phyloP scores from a whole-genome alignment of 2,329 filamentous ascomycete species.

The Conoideocrella luteorostrata region DNA sequence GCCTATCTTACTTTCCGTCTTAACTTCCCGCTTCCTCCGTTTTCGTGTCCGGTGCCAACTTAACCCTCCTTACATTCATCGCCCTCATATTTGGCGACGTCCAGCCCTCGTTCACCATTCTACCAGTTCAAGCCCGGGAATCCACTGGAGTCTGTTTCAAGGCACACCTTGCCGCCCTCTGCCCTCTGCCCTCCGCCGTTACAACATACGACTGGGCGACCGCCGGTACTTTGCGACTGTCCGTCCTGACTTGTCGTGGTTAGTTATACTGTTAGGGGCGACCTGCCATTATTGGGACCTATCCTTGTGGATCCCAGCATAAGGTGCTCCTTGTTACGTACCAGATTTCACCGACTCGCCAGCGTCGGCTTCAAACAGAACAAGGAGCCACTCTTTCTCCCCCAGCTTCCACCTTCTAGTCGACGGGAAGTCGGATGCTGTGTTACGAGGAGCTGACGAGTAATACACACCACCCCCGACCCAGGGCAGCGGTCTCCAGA shows the following conservation, averaged over 20 bases:
- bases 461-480: not conserved
- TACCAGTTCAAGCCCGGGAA: too few species aligned
- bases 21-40: not conserved
- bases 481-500: conserved; percentile 4
- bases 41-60: not conserved
- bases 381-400: not conserved
- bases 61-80: not conserved
- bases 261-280: not conserved
- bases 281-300: conserved; percentile 3
- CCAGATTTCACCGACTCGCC: conserved; percentile 3
- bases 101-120: too few species aligned
- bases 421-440: conserved; percentile 1
- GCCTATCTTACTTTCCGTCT: not conserved
- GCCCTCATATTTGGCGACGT: not conserved
- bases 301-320: conserved; percentile 1
- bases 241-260: not conserved
- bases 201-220: too few species aligned
- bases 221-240: too few species aligned
- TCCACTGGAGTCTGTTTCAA: too few species aligned
- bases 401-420: conserved; percentile 6
- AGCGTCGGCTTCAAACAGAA: not conserved
- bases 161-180: too few species aligned
- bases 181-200: too few species aligned
- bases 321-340: conserved; percentile 5
- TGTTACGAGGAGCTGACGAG: not conserved